Percentiles rank a stretch among this genome's conserved stretches.
Conservation (phyloP, 768 basidiomycete species). For the Megacollybia marginata region DNA sequence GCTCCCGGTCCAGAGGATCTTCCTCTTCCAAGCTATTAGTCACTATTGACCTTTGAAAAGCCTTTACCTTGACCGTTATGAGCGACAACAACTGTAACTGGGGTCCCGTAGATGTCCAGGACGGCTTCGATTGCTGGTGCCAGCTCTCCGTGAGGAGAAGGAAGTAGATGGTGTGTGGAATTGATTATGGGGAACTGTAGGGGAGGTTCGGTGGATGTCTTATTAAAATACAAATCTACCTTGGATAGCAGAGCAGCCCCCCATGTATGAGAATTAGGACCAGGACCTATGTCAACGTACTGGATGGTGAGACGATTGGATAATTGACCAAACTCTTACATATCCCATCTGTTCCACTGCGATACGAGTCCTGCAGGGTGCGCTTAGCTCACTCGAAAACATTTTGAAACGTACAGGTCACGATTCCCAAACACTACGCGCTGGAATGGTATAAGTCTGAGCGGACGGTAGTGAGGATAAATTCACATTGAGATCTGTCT, state of each 20-base stretch:
- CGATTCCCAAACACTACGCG: conserved; percentile 77
- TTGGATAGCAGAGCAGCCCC: conserved; percentile 79
- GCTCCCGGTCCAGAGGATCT: conserved; percentile 79
- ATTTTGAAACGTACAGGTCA: conserved; percentile 50
- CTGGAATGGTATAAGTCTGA: conserved; percentile 20
- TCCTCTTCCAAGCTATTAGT: conserved; percentile 48
- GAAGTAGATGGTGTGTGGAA: conserved; percentile 79
- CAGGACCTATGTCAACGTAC: conserved; percentile 87
- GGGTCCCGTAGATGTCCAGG: conserved; percentile 70
- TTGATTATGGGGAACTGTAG: conserved; percentile 79
- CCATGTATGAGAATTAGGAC: conserved; percentile 87
- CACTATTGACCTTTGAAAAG: not conserved
- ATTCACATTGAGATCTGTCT: conserved; percentile 80
- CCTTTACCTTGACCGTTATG: conserved; percentile 83
- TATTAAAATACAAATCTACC: conserved; percentile 24
- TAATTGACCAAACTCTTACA: conserved; percentile 27
- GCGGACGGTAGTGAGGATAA: not conserved
- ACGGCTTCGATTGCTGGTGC: conserved; percentile 87
- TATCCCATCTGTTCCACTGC: conserved; percentile 75
- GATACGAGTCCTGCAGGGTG: conserved; percentile 53
- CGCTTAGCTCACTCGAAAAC: conserved; percentile 2
- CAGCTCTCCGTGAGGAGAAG: conserved; percentile 80
- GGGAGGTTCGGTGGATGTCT: not conserved
- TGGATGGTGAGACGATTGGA: conserved; percentile 19
- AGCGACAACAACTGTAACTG: conserved; percentile 76